Percentiles rank a stretch among this genome's conserved stretches.
phyloP scores from a whole-genome alignment of 495 filamentous ascomycete genomes.

The Penicillium maclennaniae region DNA sequence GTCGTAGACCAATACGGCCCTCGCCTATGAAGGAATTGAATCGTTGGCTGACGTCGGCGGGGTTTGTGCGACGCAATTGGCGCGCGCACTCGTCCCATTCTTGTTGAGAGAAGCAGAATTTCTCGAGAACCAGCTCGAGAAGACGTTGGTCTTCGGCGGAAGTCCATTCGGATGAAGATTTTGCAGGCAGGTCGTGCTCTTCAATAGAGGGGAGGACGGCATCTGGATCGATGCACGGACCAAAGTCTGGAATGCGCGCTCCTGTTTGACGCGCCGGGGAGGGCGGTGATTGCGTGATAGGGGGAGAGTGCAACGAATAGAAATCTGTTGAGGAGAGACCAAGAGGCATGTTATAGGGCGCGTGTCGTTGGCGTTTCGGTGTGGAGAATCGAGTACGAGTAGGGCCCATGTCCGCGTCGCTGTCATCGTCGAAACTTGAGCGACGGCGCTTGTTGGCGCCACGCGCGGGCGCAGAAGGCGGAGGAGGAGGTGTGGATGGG shows the following conservation, averaged over 20 bases:
- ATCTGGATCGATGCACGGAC: conserved; percentile 27
- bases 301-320: conserved; percentile 51
- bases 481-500: conserved; percentile 33
- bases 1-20: conserved; percentile 51
- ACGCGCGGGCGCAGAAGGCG: conserved; percentile 36
- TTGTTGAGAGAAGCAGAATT: conserved; percentile 64
- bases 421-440: conserved; percentile 45
- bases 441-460: conserved; percentile 62
- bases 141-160: conserved; percentile 66
- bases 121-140: conserved; percentile 70
- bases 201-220: conserved; percentile 41
- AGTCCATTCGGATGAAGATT: conserved; percentile 50
- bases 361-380: conserved; percentile 62
- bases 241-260: conserved; percentile 8
- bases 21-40: conserved; percentile 66
- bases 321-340: conserved; percentile 64
- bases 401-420: conserved; percentile 35
- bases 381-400: conserved; percentile 50
- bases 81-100: conserved; percentile 80
- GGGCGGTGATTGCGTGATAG: conserved; percentile 36
- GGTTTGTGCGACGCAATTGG: conserved; percentile 55
- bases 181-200: conserved; percentile 22
- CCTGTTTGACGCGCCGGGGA: conserved; percentile 24
- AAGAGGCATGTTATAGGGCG: conserved; percentile 63
- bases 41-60: conserved; percentile 61